Evolutionary conservation across 2,329 filamentous ascomycete species (phyloP), one percentile per base, ranked within the genome.

Genomic region (Hymenoscyphus occultus): DNA sequence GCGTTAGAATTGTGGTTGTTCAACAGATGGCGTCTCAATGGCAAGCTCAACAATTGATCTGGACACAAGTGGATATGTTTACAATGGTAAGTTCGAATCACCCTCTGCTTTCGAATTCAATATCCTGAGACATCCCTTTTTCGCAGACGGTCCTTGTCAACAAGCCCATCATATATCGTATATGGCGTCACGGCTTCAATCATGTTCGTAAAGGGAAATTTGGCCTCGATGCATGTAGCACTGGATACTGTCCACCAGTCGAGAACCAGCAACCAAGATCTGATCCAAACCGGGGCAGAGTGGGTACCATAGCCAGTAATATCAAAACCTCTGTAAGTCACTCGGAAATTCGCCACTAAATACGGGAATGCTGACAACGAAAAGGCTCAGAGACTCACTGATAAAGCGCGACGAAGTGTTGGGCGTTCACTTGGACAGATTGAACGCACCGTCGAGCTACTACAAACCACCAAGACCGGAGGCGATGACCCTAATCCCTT

Each of bases 1-100:
- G 13, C 1, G 31, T 61, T 19, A 61, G 56, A 39, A 65, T 70
- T 58, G 56, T 65, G 6, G 56, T 67, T 31, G 58, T 65, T 19
- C 16, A 65, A 16, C n/a, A 42, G 5, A 19, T 48, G 16, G 45
- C 64, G 14, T 28, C 57, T 14, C 45, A 61, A 39, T 64, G 62
- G 62, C 62, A 64, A 57, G 42, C 62, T 19, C 66, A 67, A 28
- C 59, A 63, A n/a, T 51, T 68, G 56, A 63, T 71, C 3, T 71
- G 69, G 71, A 64, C 58, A 39, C 65, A 70, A 59, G 68, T 73
- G 32, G 70, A 74, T 61, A 71, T 67, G 39, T 69, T 73, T 39
- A 31, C 59, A 16, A 67, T 67, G 59, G 71, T 71, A 60, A 54
- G 61, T 57, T 12, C 2, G n/a, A 7, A 32, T 10, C n/a, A 7